A percentile compares a stretch with the other conserved stretches of the same genome.
Conservation (phyloP, 2,329 filamentous ascomycete genomes). For the Aspergillus floridensis region DNA sequence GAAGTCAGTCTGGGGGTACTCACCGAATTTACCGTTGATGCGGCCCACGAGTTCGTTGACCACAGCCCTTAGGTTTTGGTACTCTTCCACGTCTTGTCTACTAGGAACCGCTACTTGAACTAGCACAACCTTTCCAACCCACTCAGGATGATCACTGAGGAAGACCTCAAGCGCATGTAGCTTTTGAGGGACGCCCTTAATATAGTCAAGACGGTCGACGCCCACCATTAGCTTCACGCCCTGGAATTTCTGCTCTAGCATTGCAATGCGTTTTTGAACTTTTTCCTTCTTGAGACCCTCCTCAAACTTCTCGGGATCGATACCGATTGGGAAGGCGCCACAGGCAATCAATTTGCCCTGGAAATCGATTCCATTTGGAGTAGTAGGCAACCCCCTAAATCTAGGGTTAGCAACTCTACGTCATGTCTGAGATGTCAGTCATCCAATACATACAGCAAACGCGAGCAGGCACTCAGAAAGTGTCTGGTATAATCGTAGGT, state of each 20-base stretch:
- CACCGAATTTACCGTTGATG: conserved; percentile 74
- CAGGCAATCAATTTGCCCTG: conserved; percentile 85
- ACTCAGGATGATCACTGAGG: conserved; percentile 92
- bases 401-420: conserved; percentile 13
- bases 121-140: conserved; percentile 95
- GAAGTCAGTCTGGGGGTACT: neutral
- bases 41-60: conserved; percentile 95
- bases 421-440: neutral
- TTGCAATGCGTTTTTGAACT: conserved; percentile 82
- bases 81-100: conserved; percentile 93
- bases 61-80: conserved; percentile 90
- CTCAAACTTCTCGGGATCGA: conserved; percentile 94
- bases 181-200: conserved; percentile 98
- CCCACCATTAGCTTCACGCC: conserved; percentile 96
- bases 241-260: conserved; percentile 84
- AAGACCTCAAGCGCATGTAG: conserved; percentile 95
- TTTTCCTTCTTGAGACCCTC: conserved; percentile 81
- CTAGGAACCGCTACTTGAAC: conserved; percentile 95
- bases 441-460: conserved; percentile 66
- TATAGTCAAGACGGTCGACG: conserved; percentile 95
- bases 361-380: conserved; percentile 90
- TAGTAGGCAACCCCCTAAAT: conserved; percentile 58
- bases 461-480: conserved; percentile 94
- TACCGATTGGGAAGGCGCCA: conserved; percentile 95
- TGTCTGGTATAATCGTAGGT: conserved; percentile 99